Base-by-base conservation (phyloP, 78 protist genomes). In the Dictyostelium purpureum region DNA sequence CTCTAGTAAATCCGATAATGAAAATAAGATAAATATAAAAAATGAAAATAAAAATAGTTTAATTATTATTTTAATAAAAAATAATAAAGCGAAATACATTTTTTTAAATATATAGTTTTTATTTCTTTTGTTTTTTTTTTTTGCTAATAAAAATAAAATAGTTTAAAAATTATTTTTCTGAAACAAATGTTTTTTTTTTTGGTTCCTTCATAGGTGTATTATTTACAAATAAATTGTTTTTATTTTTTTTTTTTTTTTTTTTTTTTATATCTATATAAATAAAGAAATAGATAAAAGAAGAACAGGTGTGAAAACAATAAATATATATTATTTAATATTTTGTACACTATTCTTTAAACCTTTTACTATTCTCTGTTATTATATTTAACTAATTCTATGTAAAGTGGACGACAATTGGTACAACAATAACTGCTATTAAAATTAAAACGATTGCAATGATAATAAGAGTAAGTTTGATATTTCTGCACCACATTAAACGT, bases 401-500 rank as follows among this genome's bases (percentile, higher is more conserved):
- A 37, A 85, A 85, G 33, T 85, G 71, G 43, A 85, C 37, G 7
- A 69, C 92, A 61, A 85, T 85, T 73, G 92, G 92, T 2, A 85
- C 65, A 69, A 85, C 73, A 45, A 85, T 85, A 47, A 85, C 65
- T 24, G 79, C 76, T 47, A 85, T 43, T 31, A 85, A 19, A 6
- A 85, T 19, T 47, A 85, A 14, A 19, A 85, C 92, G 1, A 74
- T 82, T 10, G 65, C 31, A 33, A 59, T 38, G 21, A 85, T 85
- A 16, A 85, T 85, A 26, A 85, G n/a, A 11, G 92, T 85, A 21
- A 85, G 38, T 66, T 85, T 85, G 31, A 85, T 21, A 47, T 85
- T 85, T 85, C 92, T 85, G 14, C 92, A 85, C 92, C 92, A 85
- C 92, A 85, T 85, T 61, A 85, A 59, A 26, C 92, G 38, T 65